These are phyloP conservation scores for Neurospora africana DNA, from an alignment of 495 filamentous ascomycete genomes.

Conservation along the genomic window DNA sequence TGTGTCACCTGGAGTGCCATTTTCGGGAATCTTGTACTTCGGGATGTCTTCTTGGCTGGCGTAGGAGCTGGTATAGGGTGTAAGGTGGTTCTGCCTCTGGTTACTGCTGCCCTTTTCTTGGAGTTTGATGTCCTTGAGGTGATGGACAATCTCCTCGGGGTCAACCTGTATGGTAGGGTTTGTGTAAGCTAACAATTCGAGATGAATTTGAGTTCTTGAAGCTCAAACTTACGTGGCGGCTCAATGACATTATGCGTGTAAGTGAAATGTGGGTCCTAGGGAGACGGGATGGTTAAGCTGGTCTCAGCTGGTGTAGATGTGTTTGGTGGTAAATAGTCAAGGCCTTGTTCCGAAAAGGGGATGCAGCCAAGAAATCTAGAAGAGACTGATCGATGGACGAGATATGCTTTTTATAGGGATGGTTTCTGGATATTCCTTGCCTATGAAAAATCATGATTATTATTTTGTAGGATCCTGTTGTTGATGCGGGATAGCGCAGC, in stretches of 20 bases:
- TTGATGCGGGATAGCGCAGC: not conserved
- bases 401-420: not conserved
- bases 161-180: slow-evolving; percentile 26
- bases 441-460: not conserved
- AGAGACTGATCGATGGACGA: not conserved
- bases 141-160: slow-evolving; percentile 49
- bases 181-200: not conserved
- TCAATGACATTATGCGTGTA: not conserved
- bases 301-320: not conserved
- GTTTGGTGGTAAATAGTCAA: not conserved
- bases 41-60: slow-evolving; percentile 50
- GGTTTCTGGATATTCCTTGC: not conserved
- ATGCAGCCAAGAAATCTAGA: not conserved
- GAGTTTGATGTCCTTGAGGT: slow-evolving; percentile 36
- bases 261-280: not conserved
- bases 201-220: not conserved
- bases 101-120: slow-evolving; percentile 18
- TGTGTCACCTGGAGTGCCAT: slow-evolving; percentile 52
- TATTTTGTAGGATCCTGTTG: not conserved
- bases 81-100: slow-evolving; percentile 34
- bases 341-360: not conserved
- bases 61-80: slow-evolving; percentile 56
- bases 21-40: slow-evolving; percentile 53
- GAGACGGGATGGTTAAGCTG: not conserved
- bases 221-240: not conserved